phyloP scores from a whole-genome alignment of 202 grass and related monocot species.

The Digitaria exilis region DNA sequence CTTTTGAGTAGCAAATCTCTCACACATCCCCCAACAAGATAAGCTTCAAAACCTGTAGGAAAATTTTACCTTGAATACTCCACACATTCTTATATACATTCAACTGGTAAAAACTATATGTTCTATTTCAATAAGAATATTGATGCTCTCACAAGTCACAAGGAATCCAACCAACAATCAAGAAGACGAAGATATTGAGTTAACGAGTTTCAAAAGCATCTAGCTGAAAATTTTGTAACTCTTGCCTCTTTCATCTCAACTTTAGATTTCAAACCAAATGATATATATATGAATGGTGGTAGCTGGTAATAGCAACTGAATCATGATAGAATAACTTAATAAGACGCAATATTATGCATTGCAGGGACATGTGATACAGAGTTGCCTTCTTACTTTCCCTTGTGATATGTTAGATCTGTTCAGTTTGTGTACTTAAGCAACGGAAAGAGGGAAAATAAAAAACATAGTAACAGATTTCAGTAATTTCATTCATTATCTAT shows the following conservation, averaged over 20 bases:
- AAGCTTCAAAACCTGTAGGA: slow-evolving; percentile 75
- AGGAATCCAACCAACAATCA: slow-evolving; percentile 10
- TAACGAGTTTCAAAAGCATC: slow-evolving; percentile 10
- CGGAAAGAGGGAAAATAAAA: background rate
- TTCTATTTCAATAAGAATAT: slow-evolving; percentile 24
- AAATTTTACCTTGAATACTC: slow-evolving; percentile 34
- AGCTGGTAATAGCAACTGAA: background rate
- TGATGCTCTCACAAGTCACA: slow-evolving; percentile 12
- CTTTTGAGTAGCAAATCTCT: slow-evolving; percentile 85
- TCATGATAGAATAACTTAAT: background rate
- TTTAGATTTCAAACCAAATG: background rate
- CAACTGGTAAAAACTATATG: slow-evolving; percentile 23
- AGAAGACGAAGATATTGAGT: background rate
- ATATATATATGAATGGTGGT: background rate
- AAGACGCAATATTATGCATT: background rate
- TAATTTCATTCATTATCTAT: slow-evolving; percentile 14
- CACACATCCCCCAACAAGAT: slow-evolving; percentile 92
- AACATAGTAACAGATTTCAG: slow-evolving; percentile 21
- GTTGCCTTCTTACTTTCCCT: slow-evolving; percentile 7
- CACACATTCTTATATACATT: slow-evolving; percentile 22
- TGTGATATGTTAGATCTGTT: background rate
- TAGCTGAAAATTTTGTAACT: background rate
- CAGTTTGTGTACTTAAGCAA: slow-evolving; percentile 10
- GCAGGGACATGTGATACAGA: background rate
- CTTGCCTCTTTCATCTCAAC: slow-evolving; percentile 11